Percentiles rank a stretch among this genome's conserved stretches.
Conservation (phyloP, 352 stramenopile genomes). For the Phytophthora cactorum region DNA sequence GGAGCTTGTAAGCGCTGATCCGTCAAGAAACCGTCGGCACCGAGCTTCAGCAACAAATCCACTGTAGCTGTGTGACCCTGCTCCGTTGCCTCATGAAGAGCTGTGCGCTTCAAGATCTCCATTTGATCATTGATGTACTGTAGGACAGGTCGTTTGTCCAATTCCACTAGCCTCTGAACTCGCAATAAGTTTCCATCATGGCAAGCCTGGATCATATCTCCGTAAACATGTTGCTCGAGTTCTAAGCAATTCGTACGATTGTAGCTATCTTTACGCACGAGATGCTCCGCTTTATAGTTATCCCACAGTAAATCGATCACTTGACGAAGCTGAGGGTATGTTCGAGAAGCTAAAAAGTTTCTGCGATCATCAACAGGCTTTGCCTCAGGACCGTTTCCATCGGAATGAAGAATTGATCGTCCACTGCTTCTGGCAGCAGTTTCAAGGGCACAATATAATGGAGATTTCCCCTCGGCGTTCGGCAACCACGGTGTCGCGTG, state of each 20-base stretch:
- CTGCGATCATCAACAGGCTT: slow-evolving; percentile 26
- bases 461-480: slow-evolving; percentile 61
- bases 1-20: no score
- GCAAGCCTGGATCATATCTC: no score
- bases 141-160: slow-evolving; percentile 58
- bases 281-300: slow-evolving; percentile 38
- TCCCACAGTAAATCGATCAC: slow-evolving; percentile 77
- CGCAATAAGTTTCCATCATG: no score
- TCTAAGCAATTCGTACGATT: no score
- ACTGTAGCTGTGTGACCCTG: slow-evolving; percentile 70
- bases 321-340: slow-evolving; percentile 62
- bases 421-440: slow-evolving; percentile 31
- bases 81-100: slow-evolving; percentile 66
- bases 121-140: slow-evolving; percentile 62
- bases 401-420: not conserved
- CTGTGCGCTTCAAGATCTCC: slow-evolving; percentile 43
- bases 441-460: slow-evolving; percentile 61
- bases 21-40: no score
- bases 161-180: slow-evolving; percentile 58
- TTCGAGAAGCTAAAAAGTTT: slow-evolving; percentile 44
- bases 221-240: no score
- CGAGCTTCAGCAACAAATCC: no score
- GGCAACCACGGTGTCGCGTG: slow-evolving; percentile 42
- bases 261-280: no score
- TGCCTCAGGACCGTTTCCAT: slow-evolving; percentile 5